Percentiles rank a stretch among this genome's conserved stretches.
phyloP scores from a whole-genome alignment of 495 filamentous ascomycete species.

The Aspergillus incahuasiensis region DNA sequence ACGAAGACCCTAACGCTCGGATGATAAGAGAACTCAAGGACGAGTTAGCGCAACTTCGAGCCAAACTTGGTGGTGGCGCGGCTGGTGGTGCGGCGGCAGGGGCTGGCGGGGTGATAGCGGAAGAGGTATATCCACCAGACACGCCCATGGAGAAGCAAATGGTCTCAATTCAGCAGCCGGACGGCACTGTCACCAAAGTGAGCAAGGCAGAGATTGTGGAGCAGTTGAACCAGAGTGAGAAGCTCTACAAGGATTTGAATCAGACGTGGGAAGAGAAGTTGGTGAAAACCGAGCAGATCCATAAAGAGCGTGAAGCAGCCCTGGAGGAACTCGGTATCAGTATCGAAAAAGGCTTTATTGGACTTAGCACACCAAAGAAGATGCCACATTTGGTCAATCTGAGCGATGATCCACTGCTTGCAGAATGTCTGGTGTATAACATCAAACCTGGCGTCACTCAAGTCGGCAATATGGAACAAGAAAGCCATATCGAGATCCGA shows the following conservation, averaged over 20 bases:
- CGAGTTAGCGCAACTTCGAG: constrained; percentile 78
- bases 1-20: constrained; percentile 96
- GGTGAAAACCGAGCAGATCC: constrained; percentile 89
- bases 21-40: constrained; percentile 99
- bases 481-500: constrained; percentile 77
- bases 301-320: constrained; percentile 93
- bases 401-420: constrained; percentile 90
- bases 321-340: constrained; percentile 96
- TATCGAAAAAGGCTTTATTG: constrained; percentile 97
- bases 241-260: constrained; percentile 92
- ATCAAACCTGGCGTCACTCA: constrained; percentile 92
- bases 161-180: constrained; percentile 82
- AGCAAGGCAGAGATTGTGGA: constrained; percentile 98
- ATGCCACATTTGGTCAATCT: constrained; percentile 99
- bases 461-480: constrained; percentile 85
- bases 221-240: constrained; percentile 91
- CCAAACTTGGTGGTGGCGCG: constrained; percentile 70
- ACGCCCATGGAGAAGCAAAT: constrained; percentile 94
- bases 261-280: constrained; percentile 99
- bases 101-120: constrained; percentile 44
- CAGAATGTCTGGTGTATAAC: constrained; percentile 97
- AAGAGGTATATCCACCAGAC: constrained; percentile 83
- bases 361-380: constrained; percentile 92
- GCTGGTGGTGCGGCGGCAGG: constrained; percentile 36
- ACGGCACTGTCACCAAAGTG: constrained; percentile 88